Evolutionary conservation across 2,329 filamentous ascomycete genomes (phyloP), one percentile per base, ranked within the genome.

Genomic region (Epichloe hybrida): DNA sequence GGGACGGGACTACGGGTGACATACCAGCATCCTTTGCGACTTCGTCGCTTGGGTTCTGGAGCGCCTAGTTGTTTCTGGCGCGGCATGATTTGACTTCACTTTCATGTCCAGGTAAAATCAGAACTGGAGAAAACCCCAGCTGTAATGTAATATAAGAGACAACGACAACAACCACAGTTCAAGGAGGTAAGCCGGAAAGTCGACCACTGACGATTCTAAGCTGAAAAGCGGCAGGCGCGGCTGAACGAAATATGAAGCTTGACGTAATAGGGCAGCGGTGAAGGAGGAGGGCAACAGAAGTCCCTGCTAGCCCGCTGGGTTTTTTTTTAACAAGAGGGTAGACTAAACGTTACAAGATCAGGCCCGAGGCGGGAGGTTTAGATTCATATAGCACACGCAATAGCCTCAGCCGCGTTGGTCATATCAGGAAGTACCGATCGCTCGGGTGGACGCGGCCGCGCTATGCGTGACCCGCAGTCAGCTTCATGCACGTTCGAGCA

Each of bases 1-100:
- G 13, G 15, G n/a, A 40, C 13, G 17, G 9, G n/a, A 40, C 17
- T 3, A 42, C 37, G 27, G 37, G 4, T 5, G 17, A 41, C 68
- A 62, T 53, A 71, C 70, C 70, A 72, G 59, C 70, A 72, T 57
- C 70, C 70, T 61, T 69, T 71, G 52, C 70, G 66, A 62, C 69
- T 72, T 55, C 70, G 61, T 56, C 67, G 62, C 62, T 72, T 72
- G 46, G 69, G 69, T 61, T 71, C 69, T 52, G 66, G 64, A 50
- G 68, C 66, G 53, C 67, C 68, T 54, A 66, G 64, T 57, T 64
- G 69, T 63, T 69, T 70, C 47, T 66, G 67, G 47, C 69, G 69
- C 55, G 70, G 69, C 70, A 72, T 72, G 49, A 21, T 48, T 34
- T 36, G n/a, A 45, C 11, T 35, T 48, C 17, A 41, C 27, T 34